phyloP scores from a whole-genome alignment of 2,329 filamentous ascomycete species.

The Macrophomina phaseolina region DNA sequence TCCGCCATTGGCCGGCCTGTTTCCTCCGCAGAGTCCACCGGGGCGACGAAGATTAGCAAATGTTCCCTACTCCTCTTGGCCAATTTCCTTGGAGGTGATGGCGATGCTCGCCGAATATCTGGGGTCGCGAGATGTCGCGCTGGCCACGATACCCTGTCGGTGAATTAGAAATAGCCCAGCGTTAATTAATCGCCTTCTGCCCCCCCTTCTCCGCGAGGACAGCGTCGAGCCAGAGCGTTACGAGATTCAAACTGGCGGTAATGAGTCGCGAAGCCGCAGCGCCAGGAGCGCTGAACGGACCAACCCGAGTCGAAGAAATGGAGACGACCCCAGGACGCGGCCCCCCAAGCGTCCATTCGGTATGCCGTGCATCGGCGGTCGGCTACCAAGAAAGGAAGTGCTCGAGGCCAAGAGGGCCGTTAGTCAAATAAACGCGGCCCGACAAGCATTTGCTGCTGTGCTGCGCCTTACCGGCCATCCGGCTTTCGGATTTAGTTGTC shows the following conservation, averaged over 20 bases:
- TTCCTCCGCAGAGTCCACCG: not conserved
- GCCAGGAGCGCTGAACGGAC: not conserved
- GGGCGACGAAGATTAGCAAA: not conserved
- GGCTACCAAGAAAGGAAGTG: not conserved
- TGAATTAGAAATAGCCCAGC: not conserved
- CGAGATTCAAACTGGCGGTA: not conserved
- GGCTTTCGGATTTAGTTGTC: not conserved
- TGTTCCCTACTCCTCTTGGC: constrained; percentile 1
- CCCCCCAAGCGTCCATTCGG: not conserved
- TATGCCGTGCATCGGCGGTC: not conserved
- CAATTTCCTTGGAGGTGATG: not conserved
- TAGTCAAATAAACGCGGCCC: not conserved
- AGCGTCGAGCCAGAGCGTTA: constrained; percentile 3
- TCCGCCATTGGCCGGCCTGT: not conserved
- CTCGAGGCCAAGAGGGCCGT: not conserved
- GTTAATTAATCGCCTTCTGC: not conserved
- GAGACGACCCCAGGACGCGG: not conserved
- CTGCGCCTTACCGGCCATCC: constrained; percentile 12
- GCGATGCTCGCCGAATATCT: constrained; percentile 2
- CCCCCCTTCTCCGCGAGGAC: not conserved
- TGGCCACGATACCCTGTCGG: not conserved
- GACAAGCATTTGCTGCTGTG: not conserved
- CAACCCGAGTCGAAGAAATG: not conserved
- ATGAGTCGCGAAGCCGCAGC: constrained; percentile 5
- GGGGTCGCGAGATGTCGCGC: not conserved